Percentiles rank a stretch among this genome's conserved stretches.
phyloP scores from a whole-genome alignment of 2,329 filamentous ascomycete genomes.

The Colletotrichum sp. region DNA sequence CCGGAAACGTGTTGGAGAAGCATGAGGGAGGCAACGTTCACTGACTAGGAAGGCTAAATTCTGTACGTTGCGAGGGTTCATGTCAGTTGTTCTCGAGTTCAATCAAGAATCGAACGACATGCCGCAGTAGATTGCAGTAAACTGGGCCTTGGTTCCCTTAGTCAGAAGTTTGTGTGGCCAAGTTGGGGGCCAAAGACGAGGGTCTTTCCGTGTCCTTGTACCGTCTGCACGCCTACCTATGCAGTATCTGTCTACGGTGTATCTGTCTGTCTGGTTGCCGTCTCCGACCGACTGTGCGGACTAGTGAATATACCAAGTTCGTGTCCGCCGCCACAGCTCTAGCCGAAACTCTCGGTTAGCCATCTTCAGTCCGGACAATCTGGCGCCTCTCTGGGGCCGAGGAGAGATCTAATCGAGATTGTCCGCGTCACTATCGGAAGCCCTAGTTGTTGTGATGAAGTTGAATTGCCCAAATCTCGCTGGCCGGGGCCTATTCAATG shows the following conservation, averaged over 20 bases:
- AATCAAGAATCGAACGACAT: neutral
- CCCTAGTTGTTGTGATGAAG: neutral
- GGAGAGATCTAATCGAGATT: conserved; percentile 5
- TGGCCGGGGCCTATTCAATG: neutral
- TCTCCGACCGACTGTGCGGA: neutral
- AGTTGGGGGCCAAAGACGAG: neutral
- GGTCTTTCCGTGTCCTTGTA: neutral
- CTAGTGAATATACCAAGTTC: neutral
- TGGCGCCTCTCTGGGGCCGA: neutral
- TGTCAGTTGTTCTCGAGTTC: neutral
- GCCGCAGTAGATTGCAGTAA: neutral
- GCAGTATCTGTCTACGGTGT: too few relatives aligned
- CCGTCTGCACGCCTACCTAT: too few relatives aligned
- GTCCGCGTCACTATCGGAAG: neutral
- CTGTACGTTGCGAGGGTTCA: neutral
- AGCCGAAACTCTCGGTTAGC: conserved; percentile 9
- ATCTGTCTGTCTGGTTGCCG: neutral
- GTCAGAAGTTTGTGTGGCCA: neutral
- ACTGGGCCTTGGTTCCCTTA: neutral
- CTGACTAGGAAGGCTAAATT: neutral
- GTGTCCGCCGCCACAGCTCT: neutral
- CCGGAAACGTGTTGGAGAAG: neutral
- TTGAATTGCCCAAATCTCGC: conserved; percentile 3
- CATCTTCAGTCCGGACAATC: conserved; percentile 1
- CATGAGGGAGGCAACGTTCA: neutral